phyloP scores from a whole-genome alignment of 768 basidiomycete species.

The Saitozyma sp. region DNA sequence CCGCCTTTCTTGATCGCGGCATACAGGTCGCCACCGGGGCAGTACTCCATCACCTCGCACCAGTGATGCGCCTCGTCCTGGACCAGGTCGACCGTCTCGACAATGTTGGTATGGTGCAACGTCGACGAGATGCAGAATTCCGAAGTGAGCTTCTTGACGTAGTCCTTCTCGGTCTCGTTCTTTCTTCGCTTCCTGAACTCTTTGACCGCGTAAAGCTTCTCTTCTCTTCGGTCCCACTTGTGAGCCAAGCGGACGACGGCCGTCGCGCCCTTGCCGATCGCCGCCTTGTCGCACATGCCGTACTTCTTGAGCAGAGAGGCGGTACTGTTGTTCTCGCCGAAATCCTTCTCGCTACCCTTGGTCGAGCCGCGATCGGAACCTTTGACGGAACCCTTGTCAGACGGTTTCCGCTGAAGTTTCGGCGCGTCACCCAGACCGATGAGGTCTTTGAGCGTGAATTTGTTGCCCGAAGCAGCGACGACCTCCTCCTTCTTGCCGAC shows the following conservation, averaged over 20 bases:
- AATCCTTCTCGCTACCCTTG: constrained; percentile 59
- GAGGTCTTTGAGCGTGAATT: constrained; percentile 83
- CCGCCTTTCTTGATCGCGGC: constrained; percentile 97
- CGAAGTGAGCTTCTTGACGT: constrained; percentile 98
- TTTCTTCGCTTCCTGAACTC: constrained; percentile 97
- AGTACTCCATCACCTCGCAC: constrained; percentile 99
- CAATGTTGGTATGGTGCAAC: constrained; percentile 87
- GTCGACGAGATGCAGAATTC: constrained; percentile 99
- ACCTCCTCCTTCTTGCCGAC: constrained; percentile 41
- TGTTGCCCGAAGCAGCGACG: constrained; percentile 58
- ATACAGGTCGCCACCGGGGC: constrained; percentile 95
- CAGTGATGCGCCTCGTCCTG: constrained; percentile 94
- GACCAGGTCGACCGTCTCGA: constrained; percentile 98
- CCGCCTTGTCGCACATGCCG: constrained; percentile 92
- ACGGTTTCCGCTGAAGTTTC: constrained; percentile 70
- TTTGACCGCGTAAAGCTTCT: constrained; percentile 98
- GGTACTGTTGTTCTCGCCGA: constrained; percentile 59
- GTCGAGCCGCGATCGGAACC: constrained; percentile 53
- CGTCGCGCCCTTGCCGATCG: constrained; percentile 98
- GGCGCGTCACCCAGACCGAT: constrained; percentile 63
- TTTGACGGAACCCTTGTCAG: constrained; percentile 57
- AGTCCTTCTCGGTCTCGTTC: constrained; percentile 98
- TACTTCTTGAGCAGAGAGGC: constrained; percentile 80
- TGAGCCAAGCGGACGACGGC: constrained; percentile 94
- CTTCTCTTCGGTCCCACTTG: constrained; percentile 96